These are phyloP conservation scores for Xylariaceae sp. DNA, from an alignment of 2,329 filamentous ascomycete species.

Conservation along the genomic window DNA sequence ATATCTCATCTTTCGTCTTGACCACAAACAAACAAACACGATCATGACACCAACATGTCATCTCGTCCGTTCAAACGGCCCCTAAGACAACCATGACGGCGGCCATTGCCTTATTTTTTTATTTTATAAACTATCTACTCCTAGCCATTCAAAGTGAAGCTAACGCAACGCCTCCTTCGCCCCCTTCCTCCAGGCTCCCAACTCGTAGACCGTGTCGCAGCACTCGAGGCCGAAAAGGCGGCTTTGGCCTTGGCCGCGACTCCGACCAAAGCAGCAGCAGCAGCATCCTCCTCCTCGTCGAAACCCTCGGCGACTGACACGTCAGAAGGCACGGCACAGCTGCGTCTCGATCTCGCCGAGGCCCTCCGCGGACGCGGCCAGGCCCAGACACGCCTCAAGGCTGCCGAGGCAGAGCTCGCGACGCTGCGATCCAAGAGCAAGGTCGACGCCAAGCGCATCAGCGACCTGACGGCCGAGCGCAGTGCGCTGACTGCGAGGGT, in stretches of 20 bases:
- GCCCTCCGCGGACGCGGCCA: slow-evolving; percentile 77
- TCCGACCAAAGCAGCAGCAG: slow-evolving; percentile 33
- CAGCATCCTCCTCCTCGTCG: slow-evolving; percentile 39
- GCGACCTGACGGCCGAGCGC: slow-evolving; percentile 67
- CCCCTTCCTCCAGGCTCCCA: slow-evolving; percentile 41
- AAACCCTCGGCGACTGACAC: slow-evolving; percentile 36
- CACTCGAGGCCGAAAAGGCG: slow-evolving; percentile 65
- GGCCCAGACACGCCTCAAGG: slow-evolving; percentile 68
- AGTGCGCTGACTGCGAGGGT: slow-evolving; percentile 69
- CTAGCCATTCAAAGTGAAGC: slow-evolving; percentile 2
- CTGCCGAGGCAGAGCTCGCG: slow-evolving; percentile 68
- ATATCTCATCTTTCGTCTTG: background rate
- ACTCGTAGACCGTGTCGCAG: slow-evolving; percentile 64
- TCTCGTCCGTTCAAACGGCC: too few relatives aligned
- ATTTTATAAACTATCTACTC: too few relatives aligned
- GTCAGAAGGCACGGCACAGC: slow-evolving; percentile 50
- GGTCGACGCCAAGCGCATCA: slow-evolving; percentile 67
- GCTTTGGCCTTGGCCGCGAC: slow-evolving; percentile 27
- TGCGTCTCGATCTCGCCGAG: slow-evolving; percentile 75
- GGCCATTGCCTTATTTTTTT: too few relatives aligned
- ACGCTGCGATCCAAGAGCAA: slow-evolving; percentile 66
- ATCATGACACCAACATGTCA: background rate
- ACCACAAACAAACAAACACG: background rate
- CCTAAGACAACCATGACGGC: too few relatives aligned
- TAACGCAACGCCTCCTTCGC: slow-evolving; percentile 10